phyloP scores from a whole-genome alignment of 768 basidiomycete species.

The Calocybe cyanea region DNA sequence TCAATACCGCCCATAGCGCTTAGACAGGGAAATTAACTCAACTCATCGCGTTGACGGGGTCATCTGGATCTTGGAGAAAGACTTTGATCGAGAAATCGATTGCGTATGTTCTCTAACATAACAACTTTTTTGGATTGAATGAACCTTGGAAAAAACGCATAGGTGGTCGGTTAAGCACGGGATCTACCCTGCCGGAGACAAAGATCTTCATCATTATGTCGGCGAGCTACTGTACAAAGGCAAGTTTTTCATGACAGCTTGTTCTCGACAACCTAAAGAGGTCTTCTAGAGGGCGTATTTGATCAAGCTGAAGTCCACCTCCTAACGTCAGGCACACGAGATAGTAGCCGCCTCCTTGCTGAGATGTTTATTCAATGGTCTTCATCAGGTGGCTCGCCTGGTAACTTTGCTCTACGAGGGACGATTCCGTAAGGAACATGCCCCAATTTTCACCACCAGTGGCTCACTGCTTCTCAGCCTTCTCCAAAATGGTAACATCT shows the following conservation, averaged over 20 bases:
- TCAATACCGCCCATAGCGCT: conserved; percentile 14
- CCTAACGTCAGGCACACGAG: conserved; percentile 81
- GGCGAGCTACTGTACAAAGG: conserved; percentile 89
- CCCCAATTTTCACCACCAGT: not conserved
- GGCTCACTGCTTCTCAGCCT: conserved; percentile 42
- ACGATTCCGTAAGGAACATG: conserved; percentile 67
- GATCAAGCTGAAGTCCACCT: conserved; percentile 78
- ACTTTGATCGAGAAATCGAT: conserved; percentile 82
- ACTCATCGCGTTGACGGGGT: conserved; percentile 80
- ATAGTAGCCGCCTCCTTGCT: conserved; percentile 83
- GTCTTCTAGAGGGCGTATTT: conserved; percentile 63
- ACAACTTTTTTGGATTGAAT: not conserved
- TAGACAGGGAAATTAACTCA: conserved; percentile 80
- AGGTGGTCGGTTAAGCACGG: conserved; percentile 88
- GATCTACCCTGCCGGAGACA: conserved; percentile 83
- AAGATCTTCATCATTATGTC: conserved; percentile 82
- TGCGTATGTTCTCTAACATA: conserved; percentile 50
- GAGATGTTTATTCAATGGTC: conserved; percentile 86
- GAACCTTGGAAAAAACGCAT: conserved; percentile 16
- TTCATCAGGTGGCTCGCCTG: conserved; percentile 41
- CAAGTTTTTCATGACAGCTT: conserved; percentile 18
- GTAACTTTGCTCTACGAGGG: conserved; percentile 81
- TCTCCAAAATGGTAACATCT: conserved; percentile 81
- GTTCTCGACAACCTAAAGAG: not conserved
- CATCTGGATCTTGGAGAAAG: conserved; percentile 84